Evolutionary conservation across 371 early-diverging fungal genomes (phyloP).

Genomic region (Mortierella sp.): DNA sequence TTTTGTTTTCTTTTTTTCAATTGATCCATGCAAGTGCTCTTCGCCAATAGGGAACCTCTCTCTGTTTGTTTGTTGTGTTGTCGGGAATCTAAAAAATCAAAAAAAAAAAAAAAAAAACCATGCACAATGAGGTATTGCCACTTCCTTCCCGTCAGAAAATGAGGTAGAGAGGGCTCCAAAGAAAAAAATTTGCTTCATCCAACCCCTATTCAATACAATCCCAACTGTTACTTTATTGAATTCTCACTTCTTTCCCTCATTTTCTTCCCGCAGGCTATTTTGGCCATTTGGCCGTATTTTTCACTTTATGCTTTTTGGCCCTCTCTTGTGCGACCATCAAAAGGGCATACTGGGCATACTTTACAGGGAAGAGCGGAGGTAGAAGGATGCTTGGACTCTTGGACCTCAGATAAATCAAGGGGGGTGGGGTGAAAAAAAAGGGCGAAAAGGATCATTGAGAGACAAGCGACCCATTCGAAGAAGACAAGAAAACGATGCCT

Average conservation of each 20-base stretch:
- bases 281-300: slow-evolving; percentile 41
- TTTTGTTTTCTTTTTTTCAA: not conserved
- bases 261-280: not conserved
- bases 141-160: not conserved
- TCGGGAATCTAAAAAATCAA: not conserved
- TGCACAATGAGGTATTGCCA: not conserved
- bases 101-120: not conserved
- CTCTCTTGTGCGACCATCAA: slow-evolving; percentile 34
- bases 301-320: slow-evolving; percentile 1
- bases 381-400: not conserved
- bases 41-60: not conserved
- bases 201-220: not conserved
- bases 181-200: not conserved
- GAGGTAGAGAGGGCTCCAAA: not conserved
- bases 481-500: too few species aligned
- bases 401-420: not conserved
- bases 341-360: slow-evolving; percentile 16
- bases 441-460: not conserved
- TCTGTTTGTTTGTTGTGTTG: not conserved
- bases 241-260: not conserved
- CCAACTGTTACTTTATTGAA: not conserved
- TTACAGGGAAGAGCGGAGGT: not conserved
- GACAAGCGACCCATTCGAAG: not conserved
- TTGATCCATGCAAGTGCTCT: not conserved
- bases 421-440: not conserved